Percentiles rank a stretch among this genome's conserved stretches.
phyloP scores from a whole-genome alignment of 176 grass and related monocot genomes.

The Lolium perenne region DNA sequence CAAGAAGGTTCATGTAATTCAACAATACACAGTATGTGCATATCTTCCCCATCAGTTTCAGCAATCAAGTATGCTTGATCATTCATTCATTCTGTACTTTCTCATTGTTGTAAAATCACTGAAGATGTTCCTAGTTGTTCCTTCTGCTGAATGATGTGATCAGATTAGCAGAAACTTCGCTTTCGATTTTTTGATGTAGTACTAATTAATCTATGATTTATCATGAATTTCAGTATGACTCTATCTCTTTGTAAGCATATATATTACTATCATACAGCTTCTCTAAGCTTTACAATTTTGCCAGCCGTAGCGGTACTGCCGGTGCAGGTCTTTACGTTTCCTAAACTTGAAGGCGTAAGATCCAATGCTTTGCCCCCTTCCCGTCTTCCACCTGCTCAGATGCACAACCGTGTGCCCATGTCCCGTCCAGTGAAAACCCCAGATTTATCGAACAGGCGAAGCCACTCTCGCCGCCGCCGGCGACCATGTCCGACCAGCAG shows the following conservation, averaged over 20 bases:
- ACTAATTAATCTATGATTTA: background rate
- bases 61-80: slow-evolving; percentile 16
- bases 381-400: slow-evolving; percentile 12
- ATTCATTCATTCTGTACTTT: background rate
- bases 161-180: background rate
- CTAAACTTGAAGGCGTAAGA: background rate
- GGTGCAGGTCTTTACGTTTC: background rate
- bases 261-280: background rate
- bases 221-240: background rate
- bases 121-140: slow-evolving; percentile 3
- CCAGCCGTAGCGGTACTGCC: no score
- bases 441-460: slow-evolving; percentile 32
- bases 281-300: no score
- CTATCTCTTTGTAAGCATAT: background rate
- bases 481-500: slow-evolving; percentile 63
- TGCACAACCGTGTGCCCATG: background rate
- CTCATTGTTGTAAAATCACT: background rate
- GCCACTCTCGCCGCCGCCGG: slow-evolving; percentile 14
- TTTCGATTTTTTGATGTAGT: background rate
- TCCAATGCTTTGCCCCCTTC: accelerated
- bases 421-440: slow-evolving; percentile 33
- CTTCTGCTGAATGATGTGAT: background rate
- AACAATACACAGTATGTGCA: background rate
- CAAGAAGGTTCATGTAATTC: background rate
- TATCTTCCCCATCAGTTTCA: background rate